phyloP scores from a whole-genome alignment of 768 basidiomycete species.

The Multifurca ochricompacta region DNA sequence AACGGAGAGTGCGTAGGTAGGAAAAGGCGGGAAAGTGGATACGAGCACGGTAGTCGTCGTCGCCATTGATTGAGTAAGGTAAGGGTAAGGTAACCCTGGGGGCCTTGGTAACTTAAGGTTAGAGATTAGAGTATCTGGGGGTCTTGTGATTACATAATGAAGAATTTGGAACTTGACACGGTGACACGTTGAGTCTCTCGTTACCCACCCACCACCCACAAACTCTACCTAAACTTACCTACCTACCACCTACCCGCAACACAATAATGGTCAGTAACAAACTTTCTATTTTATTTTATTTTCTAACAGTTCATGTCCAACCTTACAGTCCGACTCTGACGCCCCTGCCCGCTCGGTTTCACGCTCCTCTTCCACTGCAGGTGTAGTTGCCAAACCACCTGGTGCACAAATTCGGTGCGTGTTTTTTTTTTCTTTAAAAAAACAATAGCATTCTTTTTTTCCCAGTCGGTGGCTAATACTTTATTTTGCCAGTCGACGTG shows the following conservation, averaged over 20 bases:
- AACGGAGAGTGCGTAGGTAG: conserved; percentile 43
- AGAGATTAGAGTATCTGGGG: too few relatives aligned
- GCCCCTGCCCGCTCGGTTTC: conserved; percentile 38
- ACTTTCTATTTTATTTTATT: not conserved
- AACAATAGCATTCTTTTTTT: not conserved
- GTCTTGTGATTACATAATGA: not conserved
- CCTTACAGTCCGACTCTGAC: conserved; percentile 71
- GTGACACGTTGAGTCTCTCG: too few relatives aligned
- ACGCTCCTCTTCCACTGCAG: conserved; percentile 33
- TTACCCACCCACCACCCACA: too few relatives aligned
- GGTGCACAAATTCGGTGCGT: conserved; percentile 77
- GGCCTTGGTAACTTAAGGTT: not conserved
- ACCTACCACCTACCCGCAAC: not conserved
- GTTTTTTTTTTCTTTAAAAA: not conserved
- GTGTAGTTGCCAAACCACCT: conserved; percentile 61
- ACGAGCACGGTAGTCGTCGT: conserved; percentile 46
- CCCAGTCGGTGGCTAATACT: not conserved
- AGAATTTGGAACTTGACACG: not conserved
- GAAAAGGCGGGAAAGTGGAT: conserved; percentile 55
- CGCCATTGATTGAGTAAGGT: conserved; percentile 32
- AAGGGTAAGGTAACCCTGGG: not conserved
- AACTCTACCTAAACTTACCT: not conserved
- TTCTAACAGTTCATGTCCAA: not conserved
- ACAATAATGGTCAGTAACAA: not conserved
- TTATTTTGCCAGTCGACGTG: conserved; percentile 52